Percentiles rank a stretch among this genome's conserved stretches.
phyloP scores from a whole-genome alignment of 805 yeast species.

The Spathaspora arborariae region DNA sequence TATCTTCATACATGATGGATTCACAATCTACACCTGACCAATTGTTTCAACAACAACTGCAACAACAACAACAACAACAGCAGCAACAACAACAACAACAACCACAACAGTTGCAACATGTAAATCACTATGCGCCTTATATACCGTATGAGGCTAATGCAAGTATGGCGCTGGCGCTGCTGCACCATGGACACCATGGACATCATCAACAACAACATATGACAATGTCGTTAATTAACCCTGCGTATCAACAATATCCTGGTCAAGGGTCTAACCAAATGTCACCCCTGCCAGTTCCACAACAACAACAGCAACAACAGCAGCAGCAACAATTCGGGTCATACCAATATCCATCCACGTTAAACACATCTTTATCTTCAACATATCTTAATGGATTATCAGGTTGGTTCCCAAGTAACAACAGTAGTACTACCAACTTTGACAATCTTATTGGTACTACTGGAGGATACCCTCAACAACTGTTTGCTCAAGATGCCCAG shows the following conservation, averaged over 20 bases:
- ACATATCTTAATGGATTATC: background rate
- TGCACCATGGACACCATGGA: conserved; percentile 11
- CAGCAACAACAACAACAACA: conserved; percentile 2
- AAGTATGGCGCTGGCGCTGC: conserved; percentile 6
- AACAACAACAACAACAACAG: background rate
- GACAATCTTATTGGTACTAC: background rate
- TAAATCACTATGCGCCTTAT: conserved; percentile 26
- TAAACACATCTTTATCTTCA: background rate
- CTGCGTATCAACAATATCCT: conserved; percentile 1
- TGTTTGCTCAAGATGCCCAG: background rate
- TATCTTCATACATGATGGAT: conserved; percentile 11
- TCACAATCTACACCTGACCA: background rate
- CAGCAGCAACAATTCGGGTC: conserved; percentile 1
- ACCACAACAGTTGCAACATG: conserved; percentile 13
- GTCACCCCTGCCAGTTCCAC: conserved; percentile 6
- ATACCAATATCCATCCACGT: conserved; percentile 1
- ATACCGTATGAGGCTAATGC: conserved; percentile 20
- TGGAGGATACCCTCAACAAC: conserved; percentile 1
- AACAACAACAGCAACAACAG: conserved; percentile 6
- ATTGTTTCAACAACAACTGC: background rate
- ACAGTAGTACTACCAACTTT: conserved; percentile 1
- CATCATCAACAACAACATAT: conserved; percentile 7
- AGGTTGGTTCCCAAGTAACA: conserved; percentile 1
- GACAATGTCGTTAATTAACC: conserved; percentile 1
- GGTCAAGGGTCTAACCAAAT: conserved; percentile 1